Conservation (phyloP, 768 basidiomycete species). For the Lactifluus pinguis region DNA sequence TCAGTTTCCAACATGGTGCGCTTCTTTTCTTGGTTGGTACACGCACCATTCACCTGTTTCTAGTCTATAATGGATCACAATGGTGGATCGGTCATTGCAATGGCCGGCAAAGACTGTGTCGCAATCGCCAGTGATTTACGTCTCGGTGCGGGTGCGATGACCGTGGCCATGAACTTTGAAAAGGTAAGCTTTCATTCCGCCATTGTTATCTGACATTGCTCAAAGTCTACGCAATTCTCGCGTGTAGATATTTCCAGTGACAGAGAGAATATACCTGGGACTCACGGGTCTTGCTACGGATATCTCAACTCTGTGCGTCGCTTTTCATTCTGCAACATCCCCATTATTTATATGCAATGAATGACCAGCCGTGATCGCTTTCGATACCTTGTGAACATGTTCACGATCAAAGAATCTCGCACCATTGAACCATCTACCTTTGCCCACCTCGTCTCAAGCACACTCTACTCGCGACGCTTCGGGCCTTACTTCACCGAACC, state of each 20-base stretch:
- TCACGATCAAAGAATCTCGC: conserved; percentile 97
- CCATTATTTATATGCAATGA: neutral
- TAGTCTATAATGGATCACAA: conserved; percentile 90
- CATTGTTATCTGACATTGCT: neutral
- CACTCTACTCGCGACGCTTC: conserved; percentile 92
- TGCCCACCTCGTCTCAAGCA: conserved; percentile 89
- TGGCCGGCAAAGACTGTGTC: conserved; percentile 98
- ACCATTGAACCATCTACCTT: conserved; percentile 96
- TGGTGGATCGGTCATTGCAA: conserved; percentile 98
- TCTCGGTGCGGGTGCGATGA: conserved; percentile 78
- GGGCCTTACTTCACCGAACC: conserved; percentile 96
- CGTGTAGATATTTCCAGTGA: conserved; percentile 82
- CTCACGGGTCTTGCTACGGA: conserved; percentile 91
- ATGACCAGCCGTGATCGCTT: conserved; percentile 70
- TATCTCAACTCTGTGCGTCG: conserved; percentile 75
- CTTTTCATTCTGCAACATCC: too few species aligned
- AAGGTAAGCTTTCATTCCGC: conserved; percentile 46
- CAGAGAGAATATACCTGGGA: conserved; percentile 86
- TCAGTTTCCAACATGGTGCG: conserved; percentile 14
- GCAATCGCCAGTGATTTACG: conserved; percentile 95
- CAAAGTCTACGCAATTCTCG: conserved; percentile 16
- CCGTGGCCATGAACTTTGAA: conserved; percentile 87
- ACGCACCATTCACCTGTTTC: neutral
- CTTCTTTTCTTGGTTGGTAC: neutral
- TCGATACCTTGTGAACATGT: conserved; percentile 96